A percentile compares a stretch with the other conserved stretches of the same genome.
phyloP scores from a whole-genome alignment of 78 protist genomes.

The Creolimax fragrantissima region DNA sequence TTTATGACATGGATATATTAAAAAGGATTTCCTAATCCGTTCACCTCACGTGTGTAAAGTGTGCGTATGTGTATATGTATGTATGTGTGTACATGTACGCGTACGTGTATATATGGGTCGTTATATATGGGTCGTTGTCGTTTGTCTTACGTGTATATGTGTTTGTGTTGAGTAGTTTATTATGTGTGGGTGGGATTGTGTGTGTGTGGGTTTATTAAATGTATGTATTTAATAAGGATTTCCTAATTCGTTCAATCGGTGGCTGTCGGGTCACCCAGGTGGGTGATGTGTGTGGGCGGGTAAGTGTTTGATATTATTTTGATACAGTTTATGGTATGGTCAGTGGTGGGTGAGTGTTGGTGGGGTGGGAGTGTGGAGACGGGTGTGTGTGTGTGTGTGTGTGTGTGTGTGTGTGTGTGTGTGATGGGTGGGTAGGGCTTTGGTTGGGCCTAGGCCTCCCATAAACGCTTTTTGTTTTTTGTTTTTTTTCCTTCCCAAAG shows the following conservation, averaged over 20 bases:
- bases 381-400: background rate
- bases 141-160: background rate
- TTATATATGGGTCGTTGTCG: background rate
- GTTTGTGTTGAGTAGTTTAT: background rate
- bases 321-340: no score
- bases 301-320: background rate
- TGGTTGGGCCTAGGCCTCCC: background rate
- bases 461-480: background rate
- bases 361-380: background rate
- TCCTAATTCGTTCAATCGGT: background rate
- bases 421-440: background rate
- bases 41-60: background rate
- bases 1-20: background rate
- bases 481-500: background rate
- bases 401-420: background rate
- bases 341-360: background rate
- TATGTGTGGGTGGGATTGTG: background rate
- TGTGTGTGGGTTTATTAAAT: background rate
- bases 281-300: background rate
- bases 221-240: background rate
- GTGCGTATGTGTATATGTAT: background rate
- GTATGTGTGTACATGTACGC: background rate
- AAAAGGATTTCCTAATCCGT: background rate
- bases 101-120: background rate
- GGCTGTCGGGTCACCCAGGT: no score